Base-by-base conservation (phyloP, 2,329 filamentous ascomycete genomes). In the Fusarium vanettenii region DNA sequence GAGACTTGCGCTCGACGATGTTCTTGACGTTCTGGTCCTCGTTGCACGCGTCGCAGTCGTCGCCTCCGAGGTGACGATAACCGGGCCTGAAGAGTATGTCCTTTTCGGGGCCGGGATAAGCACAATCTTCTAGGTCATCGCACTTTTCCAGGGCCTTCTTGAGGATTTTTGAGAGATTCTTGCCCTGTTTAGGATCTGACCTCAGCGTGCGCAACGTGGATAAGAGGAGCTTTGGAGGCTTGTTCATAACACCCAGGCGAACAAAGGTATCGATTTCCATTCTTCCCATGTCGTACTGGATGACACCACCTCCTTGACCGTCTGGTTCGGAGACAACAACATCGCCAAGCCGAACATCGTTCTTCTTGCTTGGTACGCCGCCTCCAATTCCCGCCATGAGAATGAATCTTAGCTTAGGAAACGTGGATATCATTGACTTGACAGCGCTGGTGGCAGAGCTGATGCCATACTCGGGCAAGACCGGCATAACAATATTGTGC, bases 311-410 rank as follows among this genome's bases (percentile, higher is more conserved):
- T 13, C 43, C 25, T 16, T 25, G 14, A 1, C n/a, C 39, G 6
- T 29, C 10, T 1, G 57, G 59, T 3, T 27, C 20, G 3, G 20
- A 29, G 16, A 60, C 59, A 27, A 45, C 39, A 3, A 48, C 20
- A 33, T 61, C 59, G 1, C 59, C 59, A 18, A 61, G 39, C 6
- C 59, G 39, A 18, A 48, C 25, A 10, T 61, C 27, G 20, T 33
- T 9, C 18, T 18, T 25, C 13, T 13, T 13, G 20, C 59, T 61
- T 6, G n/a, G 39, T 1, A 70, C 33, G 4, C 69, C 69, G 9
- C 56, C 69, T 6, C 71, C 71, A 4, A 72, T 63, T 0, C 71
- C 66, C 1, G 70, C 70, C 60, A 74, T 27, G 7, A 72, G 13
- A 0, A 56, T 33, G 16, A 72, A 33, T 7, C 20, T 72, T 1